These are phyloP conservation scores for Plantago elongata DNA, from an alignment of 257 asterid species.

Conservation along the genomic window DNA sequence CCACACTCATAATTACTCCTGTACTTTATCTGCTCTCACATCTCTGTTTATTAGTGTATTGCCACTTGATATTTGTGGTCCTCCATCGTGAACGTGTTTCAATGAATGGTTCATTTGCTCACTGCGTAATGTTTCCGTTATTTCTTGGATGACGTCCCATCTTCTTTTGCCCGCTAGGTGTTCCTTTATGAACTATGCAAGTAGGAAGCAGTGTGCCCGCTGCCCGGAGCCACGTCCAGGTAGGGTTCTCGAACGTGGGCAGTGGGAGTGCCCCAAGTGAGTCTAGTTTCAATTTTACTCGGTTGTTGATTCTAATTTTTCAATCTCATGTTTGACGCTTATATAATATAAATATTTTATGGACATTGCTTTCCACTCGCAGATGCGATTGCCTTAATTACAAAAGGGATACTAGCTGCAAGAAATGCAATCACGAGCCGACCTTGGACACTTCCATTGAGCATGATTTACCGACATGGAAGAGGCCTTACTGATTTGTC, in stretches of 20 bases:
- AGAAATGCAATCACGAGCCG: conserved; percentile 49
- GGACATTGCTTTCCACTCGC: conserved; percentile 18
- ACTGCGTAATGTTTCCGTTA: background rate
- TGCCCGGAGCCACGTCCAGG: conserved; percentile 64
- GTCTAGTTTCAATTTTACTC: conserved; percentile 25
- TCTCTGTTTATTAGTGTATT: no score
- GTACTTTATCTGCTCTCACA: no score
- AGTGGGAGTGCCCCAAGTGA: conserved; percentile 89
- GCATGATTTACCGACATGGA: conserved; percentile 39
- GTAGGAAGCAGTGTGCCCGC: conserved; percentile 55
- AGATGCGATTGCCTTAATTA: conserved; percentile 75
- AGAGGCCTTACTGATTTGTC: conserved; percentile 40
- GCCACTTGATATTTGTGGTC: no score
- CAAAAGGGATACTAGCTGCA: conserved; percentile 54
- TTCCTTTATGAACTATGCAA: conserved; percentile 72
- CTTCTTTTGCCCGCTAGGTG: conserved; percentile 43
- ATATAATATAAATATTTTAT: background rate
- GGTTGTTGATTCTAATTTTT: background rate
- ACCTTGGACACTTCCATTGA: conserved; percentile 27
- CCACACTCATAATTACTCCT: no score
- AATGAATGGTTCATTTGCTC: background rate
- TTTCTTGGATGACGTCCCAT: conserved; percentile 10
- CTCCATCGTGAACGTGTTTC: background rate
- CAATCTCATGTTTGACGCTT: background rate
- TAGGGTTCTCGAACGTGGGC: conserved; percentile 64